Evolutionary conservation across 169 alveolate genomes (phyloP).

Genomic region (Blepharisma undulans): DNA sequence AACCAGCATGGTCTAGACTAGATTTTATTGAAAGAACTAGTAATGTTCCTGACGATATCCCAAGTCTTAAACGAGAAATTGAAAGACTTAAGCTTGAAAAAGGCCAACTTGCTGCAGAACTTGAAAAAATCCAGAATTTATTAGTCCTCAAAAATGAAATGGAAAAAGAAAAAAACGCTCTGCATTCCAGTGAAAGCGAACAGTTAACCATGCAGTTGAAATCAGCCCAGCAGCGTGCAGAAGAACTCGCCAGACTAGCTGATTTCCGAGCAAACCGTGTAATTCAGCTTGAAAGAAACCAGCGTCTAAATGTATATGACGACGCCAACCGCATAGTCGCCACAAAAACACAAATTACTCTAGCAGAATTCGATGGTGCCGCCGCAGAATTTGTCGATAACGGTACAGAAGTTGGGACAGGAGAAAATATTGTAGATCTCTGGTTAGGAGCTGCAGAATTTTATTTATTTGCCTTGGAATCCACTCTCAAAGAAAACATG

Average conservation of each 20-base stretch:
- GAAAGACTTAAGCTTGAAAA: slow-evolving; percentile 58
- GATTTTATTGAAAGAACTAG: slow-evolving; percentile 46
- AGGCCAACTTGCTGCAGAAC: slow-evolving; percentile 59
- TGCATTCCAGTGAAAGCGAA: slow-evolving; percentile 47
- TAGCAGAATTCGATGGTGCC: slow-evolving; percentile 50
- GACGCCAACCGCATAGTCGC: slow-evolving; percentile 11
- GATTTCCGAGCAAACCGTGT: slow-evolving; percentile 52
- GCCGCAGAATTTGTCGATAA: slow-evolving; percentile 27
- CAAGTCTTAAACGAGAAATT: slow-evolving; percentile 37
- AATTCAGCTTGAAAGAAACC: slow-evolving; percentile 37
- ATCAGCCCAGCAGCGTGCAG: slow-evolving; percentile 48
- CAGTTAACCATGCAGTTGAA: slow-evolving; percentile 34
- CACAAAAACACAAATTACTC: slow-evolving; percentile 26
- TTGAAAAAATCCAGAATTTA: slow-evolving; percentile 57
- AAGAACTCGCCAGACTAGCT: slow-evolving; percentile 55
- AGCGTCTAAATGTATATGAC: slow-evolving; percentile 28
- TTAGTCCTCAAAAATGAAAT: slow-evolving; percentile 55
- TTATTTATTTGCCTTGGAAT: slow-evolving; percentile 40
- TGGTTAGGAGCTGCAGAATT: slow-evolving; percentile 63
- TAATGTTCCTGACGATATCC: slow-evolving; percentile 40
- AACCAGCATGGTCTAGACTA: slow-evolving; percentile 44
- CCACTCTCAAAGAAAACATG: slow-evolving; percentile 35
- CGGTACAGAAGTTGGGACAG: slow-evolving; percentile 50
- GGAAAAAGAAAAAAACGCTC: slow-evolving; percentile 55
- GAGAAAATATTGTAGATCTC: slow-evolving; percentile 57